Evolutionary conservation across 345 rosid species (phyloP), one percentile per base, ranked within the genome.

Genomic region (Salix udensis): DNA sequence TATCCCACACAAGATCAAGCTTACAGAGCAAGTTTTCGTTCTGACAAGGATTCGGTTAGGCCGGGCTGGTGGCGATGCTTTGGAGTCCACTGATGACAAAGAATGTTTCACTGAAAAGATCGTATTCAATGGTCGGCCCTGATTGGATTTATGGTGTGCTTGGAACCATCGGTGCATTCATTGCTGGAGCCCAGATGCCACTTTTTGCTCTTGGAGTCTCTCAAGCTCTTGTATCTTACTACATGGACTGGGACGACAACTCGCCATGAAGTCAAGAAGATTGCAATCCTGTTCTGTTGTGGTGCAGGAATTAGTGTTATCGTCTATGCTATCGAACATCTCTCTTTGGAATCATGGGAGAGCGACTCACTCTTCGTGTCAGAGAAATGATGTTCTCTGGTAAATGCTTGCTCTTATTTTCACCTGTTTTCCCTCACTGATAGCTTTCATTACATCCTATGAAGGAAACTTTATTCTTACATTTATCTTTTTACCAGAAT

Each of bases 121-220:
- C 93, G 34, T 96, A 92, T 80, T 82, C 97, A 58, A 93, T 95
- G 98, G 78, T 91, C 21, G 82, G 86, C 2, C 98, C 97, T 23
- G 98, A 95, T 81, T 95, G 98, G 98, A 81, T 73, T 44, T 93
- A 89, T 55, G 98, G 93, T n/a, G 37, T 91, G 19, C 76, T 81
- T 50, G 98, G 98, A 46, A 90, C 89, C 67, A 40, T 91, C 30
- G 77, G 90, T 65, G 98, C 96, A 28, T 85, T 95, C 3, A 80
- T 89, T 48, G 91, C 96, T 24, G 98, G 98, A 84, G 88, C 98
- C 34, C 92, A 87, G 82, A 91, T 93, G 98, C 98, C 98, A 5
- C 92, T 95, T 58, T 95, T 95, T 36, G 98, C 98, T 7, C 94
- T 95, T 68, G 98, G 98, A 7, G 91, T 95, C 79, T 88, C 98